These are phyloP conservation scores for Geranium brycei DNA, from an alignment of 345 rosid species.

Conservation along the genomic window DNA sequence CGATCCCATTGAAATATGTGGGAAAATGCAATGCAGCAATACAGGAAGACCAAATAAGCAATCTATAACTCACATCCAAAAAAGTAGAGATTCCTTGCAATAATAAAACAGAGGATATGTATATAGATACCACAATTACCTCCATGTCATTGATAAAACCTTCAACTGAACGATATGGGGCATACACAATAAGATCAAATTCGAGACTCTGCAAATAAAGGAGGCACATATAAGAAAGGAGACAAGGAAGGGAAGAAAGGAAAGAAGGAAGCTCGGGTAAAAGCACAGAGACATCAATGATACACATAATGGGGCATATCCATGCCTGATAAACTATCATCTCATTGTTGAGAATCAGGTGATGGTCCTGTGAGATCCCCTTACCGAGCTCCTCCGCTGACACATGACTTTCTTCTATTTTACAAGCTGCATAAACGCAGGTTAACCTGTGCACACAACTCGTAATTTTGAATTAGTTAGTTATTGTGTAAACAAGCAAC, in stretches of 20 bases:
- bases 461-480: slow-evolving; percentile 1
- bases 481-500: background rate
- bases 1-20: background rate
- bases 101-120: background rate
- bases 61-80: background rate
- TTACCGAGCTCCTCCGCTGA: slow-evolving; percentile 99
- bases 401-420: slow-evolving; percentile 96
- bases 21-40: background rate
- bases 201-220: slow-evolving; percentile 66
- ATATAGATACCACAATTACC: slow-evolving; percentile 26
- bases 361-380: slow-evolving; percentile 96
- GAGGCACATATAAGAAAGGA: slow-evolving; percentile 4
- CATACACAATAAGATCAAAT: slow-evolving; percentile 91
- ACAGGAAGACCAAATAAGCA: background rate
- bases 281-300: too few relatives aligned
- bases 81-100: slow-evolving; percentile 1
- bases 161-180: slow-evolving; percentile 85
- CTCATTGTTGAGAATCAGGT: slow-evolving; percentile 90
- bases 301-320: slow-evolving; percentile 10
- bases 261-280: background rate
- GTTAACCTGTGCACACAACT: slow-evolving; percentile 61
- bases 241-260: slow-evolving; percentile 5
- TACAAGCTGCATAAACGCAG: slow-evolving; percentile 85
- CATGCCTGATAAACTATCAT: slow-evolving; percentile 90
- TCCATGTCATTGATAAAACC: slow-evolving; percentile 72